Evolutionary conservation across 768 basidiomycete genomes (phyloP), one percentile per base, ranked within the genome.

Genomic region (Tephrocybe rancida): DNA sequence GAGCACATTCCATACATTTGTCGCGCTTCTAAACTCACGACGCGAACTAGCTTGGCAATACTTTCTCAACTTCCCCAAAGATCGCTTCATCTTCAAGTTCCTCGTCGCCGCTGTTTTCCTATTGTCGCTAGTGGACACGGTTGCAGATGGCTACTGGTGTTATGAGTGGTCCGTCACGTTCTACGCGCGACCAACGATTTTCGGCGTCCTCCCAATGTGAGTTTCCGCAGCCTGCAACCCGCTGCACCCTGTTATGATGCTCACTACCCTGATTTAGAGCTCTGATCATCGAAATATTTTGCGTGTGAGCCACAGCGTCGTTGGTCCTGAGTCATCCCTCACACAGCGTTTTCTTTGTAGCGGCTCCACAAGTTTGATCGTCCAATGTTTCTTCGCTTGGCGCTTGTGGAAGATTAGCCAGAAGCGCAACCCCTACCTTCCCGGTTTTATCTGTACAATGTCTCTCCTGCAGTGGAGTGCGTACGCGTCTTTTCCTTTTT

Each of bases 271-370:
- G 8, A 18, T 37, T 21, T 26, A 50, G 48, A 18, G 21, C 48
- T 2, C n/a, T 50, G n/a, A 50, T 50, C 16, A 30, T 50, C 11
- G 48, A 50, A 26, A 50, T 50, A 11, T 50, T 50, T 39, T 50
- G 48, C 37, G 48, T 50, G 48, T 50, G n/a, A 44, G 25, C 29
- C 5, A 16, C n/a, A 5, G 44, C 5, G 16, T 29, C 13, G 13
- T 27, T 7, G 14, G 2, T 18, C 26, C 3, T 22, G n/a, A n/a
- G n/a, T n/a, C n/a, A 10, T 16, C 44, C 9, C 25, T 44, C 27
- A 44, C 44, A 29, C 27, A 44, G 29, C 27, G n/a, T 30, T 27
- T 19, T 41, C 14, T n/a, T n/a, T n/a, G n/a, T 39, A 50, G 48
- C 14, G 48, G 48, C 38, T 29, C 48, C 25, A 50, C 48, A 26